Percentiles rank a stretch among this genome's conserved stretches.
These are phyloP conservation scores for Monosporascus sp. DNA, from an alignment of 2,329 filamentous ascomycete genomes.

Conservation along the genomic window DNA sequence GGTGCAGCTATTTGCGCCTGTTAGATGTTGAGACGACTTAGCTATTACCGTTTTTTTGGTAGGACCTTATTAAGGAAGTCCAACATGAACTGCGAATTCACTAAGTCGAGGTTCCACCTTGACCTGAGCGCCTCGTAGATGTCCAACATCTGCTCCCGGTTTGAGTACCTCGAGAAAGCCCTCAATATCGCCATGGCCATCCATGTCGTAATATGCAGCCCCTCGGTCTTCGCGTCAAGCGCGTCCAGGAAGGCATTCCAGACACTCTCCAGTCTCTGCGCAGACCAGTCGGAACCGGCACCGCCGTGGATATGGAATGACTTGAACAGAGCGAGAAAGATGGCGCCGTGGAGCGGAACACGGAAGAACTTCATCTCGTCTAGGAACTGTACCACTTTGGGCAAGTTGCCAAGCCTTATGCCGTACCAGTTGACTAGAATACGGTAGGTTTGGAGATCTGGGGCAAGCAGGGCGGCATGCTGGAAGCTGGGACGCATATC, in stretches of 20 bases:
- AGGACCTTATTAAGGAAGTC: constrained; percentile 39
- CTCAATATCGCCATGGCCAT: constrained; percentile 54
- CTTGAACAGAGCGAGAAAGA: constrained; percentile 78
- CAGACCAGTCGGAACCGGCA: constrained; percentile 64
- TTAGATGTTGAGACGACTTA: background rate
- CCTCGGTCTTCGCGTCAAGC: constrained; percentile 39
- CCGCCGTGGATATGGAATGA: constrained; percentile 74
- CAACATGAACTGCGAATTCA: constrained; percentile 41
- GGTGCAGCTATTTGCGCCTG: background rate
- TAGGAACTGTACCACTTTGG: constrained; percentile 64
- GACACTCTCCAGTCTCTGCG: constrained; percentile 59
- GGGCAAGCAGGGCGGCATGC: constrained; percentile 58
- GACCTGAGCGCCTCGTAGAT: constrained; percentile 46
- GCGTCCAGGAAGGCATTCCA: constrained; percentile 59
- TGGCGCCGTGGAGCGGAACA: constrained; percentile 65
- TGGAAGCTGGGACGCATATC: constrained; percentile 52
- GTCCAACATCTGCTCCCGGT: constrained; percentile 43
- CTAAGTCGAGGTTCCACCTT: constrained; percentile 40
- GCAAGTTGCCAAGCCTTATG: constrained; percentile 61
- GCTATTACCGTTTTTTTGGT: constrained; percentile 9
- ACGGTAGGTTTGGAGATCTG: constrained; percentile 73
- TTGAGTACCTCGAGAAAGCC: constrained; percentile 59
- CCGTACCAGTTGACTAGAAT: constrained; percentile 74
- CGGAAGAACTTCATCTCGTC: constrained; percentile 71
- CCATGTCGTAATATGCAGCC: constrained; percentile 53